phyloP scores from a whole-genome alignment of 495 filamentous ascomycete species.

The Xylaria sp. region DNA sequence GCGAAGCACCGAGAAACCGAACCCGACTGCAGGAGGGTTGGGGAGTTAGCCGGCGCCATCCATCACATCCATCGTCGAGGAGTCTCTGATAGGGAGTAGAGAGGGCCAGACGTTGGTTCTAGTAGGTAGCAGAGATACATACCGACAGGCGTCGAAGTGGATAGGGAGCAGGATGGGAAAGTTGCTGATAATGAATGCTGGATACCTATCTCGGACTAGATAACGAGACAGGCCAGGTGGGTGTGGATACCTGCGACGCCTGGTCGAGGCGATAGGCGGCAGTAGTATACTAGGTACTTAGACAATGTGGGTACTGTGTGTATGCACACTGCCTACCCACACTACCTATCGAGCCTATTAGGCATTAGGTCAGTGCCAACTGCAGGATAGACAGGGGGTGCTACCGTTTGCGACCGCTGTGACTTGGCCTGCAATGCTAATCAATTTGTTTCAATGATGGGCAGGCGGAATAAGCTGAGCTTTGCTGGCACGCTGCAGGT shows the following conservation, averaged over 20 bases:
- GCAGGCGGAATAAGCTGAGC: conserved; percentile 10
- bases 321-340: not conserved
- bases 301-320: conserved; percentile 9
- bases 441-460: not conserved
- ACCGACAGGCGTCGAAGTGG: conserved; percentile 4
- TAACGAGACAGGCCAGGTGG: conserved; percentile 5
- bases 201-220: conserved; percentile 23
- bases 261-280: conserved; percentile 1
- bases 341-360: not conserved
- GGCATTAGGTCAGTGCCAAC: not conserved
- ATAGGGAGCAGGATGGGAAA: conserved; percentile 14
- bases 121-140: conserved; percentile 14
- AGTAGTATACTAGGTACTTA: too few relatives aligned
- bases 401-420: conserved; percentile 4
- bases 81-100: not conserved
- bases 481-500: conserved; percentile 19
- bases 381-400: not conserved
- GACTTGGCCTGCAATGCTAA: conserved; percentile 18
- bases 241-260: conserved; percentile 30
- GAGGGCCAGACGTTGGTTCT: not conserved
- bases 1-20: conserved; percentile 23
- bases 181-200: conserved; percentile 17
- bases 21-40: conserved; percentile 17
- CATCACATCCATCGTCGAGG: conserved; percentile 10
- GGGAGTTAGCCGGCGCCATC: conserved; percentile 19